phyloP scores from a whole-genome alignment of 1,284 basidiomycete genomes.

The Cystobasidium sp. region DNA sequence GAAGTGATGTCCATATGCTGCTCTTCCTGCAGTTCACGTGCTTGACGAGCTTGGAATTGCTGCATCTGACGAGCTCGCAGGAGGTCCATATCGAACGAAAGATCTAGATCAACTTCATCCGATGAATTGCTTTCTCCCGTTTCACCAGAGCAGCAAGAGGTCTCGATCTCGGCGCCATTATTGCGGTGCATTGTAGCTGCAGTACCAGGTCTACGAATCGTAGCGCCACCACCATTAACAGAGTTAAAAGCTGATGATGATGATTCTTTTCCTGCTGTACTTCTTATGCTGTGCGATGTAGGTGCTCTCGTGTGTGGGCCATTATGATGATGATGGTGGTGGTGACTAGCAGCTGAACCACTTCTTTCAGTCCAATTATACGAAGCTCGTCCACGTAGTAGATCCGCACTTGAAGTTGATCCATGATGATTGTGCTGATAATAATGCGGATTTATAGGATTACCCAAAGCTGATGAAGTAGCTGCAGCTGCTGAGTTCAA shows the following conservation, averaged over 20 bases:
- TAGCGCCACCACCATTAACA: not conserved
- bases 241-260: too few species aligned
- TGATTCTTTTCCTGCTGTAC: not conserved
- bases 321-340: too few species aligned
- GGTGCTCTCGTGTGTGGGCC: not conserved
- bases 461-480: conserved; percentile 27
- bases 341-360: not conserved
- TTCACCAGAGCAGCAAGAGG: conserved; percentile 42
- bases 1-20: not conserved
- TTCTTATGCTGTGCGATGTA: conserved; percentile 9
- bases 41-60: conserved; percentile 26
- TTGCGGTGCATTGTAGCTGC: not conserved
- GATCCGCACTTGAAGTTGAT: not conserved
- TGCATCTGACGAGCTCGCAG: conserved; percentile 33
- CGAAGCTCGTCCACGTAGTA: conserved; percentile 15
- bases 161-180: conserved; percentile 15
- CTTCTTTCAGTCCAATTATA: conserved; percentile 30
- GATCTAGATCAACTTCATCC: conserved; percentile 42
- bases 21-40: not conserved
- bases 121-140: conserved; percentile 41
- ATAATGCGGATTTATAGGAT: conserved; percentile 23
- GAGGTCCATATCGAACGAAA: conserved; percentile 42
- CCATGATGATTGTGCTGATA: not conserved
- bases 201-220: not conserved
- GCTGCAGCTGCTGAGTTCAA: conserved; percentile 39